Percentiles rank a stretch among this genome's conserved stretches.
Evolutionary conservation across 257 asterid species (phyloP).

Genomic region (Ophiorrhiza pumila): DNA sequence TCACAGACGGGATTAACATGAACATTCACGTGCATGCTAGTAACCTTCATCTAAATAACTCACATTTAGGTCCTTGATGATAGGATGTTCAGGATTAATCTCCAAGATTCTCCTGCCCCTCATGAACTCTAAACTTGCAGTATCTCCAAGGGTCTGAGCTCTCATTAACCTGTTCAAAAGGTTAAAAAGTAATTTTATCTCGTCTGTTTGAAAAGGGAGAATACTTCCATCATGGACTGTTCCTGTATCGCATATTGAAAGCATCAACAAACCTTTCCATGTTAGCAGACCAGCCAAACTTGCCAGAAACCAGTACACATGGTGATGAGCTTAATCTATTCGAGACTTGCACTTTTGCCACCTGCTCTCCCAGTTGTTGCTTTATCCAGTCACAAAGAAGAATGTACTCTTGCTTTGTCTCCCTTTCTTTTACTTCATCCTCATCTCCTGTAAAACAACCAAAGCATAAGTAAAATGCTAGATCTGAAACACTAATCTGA

Average conservation of each 20-base stretch:
- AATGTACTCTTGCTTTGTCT: slow-evolving; percentile 71
- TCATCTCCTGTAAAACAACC: slow-evolving; percentile 54
- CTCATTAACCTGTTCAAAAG: slow-evolving; percentile 62
- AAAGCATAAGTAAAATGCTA: not conserved
- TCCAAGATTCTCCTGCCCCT: slow-evolving; percentile 95
- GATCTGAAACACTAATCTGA: not conserved
- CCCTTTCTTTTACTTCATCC: slow-evolving; percentile 89
- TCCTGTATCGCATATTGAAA: not conserved
- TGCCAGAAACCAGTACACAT: slow-evolving; percentile 98
- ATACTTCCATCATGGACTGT: not conserved
- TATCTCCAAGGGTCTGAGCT: slow-evolving; percentile 97
- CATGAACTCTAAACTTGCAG: slow-evolving; percentile 91
- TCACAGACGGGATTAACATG: no score
- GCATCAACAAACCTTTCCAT: slow-evolving; percentile 75
- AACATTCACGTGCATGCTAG: no score
- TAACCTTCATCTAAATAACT: slow-evolving; percentile 13
- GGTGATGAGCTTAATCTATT: slow-evolving; percentile 97
- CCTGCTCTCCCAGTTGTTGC: slow-evolving; percentile 92
- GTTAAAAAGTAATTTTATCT: not conserved
- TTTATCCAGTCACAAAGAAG: slow-evolving; percentile 96
- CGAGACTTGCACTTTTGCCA: slow-evolving; percentile 93
- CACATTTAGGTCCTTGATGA: slow-evolving; percentile 89
- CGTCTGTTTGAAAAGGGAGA: not conserved
- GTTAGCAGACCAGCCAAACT: slow-evolving; percentile 99
- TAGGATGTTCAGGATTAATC: slow-evolving; percentile 94